Evolutionary conservation across 495 filamentous ascomycete species (phyloP), one percentile per base, ranked within the genome.

Genomic region (Podospora bellae-mahoneyi): DNA sequence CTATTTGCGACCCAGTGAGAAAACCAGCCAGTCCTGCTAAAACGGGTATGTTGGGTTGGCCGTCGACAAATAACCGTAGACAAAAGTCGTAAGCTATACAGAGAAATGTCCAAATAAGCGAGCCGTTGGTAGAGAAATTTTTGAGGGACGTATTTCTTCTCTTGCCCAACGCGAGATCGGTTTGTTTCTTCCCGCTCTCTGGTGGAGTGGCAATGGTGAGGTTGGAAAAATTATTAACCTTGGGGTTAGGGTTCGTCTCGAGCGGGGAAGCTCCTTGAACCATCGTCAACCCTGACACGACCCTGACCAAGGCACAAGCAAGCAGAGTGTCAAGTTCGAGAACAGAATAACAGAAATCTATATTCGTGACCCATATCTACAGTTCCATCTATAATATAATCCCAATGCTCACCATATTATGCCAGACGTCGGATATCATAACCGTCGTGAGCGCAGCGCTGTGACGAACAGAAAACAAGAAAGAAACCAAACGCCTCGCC

Each of bases 151-250:
- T 5, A 13, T 48, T 48, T 48, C 39, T 16, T 13, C 2, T 9
- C 15, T 48, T 48, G 7, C 39, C 9, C 39, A 48, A 10, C 39
- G 39, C 13, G 39, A 48, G 13, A 23, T 67, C 19, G 55, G 55
- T 2, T 58, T 58, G 18, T 4, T 4, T 58, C 30, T 57, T 60
- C 5, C n/a, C 20, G 54, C 54, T 57, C 54, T 57, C 9, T 20
- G n/a, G 61, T 39, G 61, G 55, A 58, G 55, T 58, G 55, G 55
- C 55, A 58, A 58, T 58, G 19, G 7, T 48, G 39, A 48, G 15
- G 39, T 48, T 16, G 5, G 13, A 48, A 48, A 48, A 48, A 48
- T 13, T 48, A 48, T 1, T 48, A 48, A 48, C 39, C 15, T 48
- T 48, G 13, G 39, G 39, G 39, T 48, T 48, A 48, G 39, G 39